Conservation (phyloP, 768 basidiomycete species). For the Auricularia cornea region DNA sequence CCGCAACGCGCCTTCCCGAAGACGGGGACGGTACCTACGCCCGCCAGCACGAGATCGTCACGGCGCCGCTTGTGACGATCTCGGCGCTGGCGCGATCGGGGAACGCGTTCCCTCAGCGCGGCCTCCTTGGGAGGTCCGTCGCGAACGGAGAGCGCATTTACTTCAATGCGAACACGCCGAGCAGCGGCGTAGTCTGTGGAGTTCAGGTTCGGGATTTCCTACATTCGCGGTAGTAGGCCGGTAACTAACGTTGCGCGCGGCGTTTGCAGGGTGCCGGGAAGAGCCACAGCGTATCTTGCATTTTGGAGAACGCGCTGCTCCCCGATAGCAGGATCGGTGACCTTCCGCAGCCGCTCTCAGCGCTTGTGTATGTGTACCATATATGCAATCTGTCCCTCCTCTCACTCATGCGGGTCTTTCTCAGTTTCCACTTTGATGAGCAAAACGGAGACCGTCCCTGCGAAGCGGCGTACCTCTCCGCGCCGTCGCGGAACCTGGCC, state of each 20-base stretch:
- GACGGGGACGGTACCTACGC: background rate
- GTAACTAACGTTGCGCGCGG: background rate
- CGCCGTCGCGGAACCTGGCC: background rate
- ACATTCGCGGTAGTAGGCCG: too few relatives aligned
- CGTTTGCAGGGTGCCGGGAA: constrained; percentile 52
- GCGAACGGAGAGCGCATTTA: background rate
- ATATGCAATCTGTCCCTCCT: background rate
- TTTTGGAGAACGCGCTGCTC: constrained; percentile 67
- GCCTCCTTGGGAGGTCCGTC: background rate
- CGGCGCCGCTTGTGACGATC: background rate
- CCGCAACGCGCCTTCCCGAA: background rate
- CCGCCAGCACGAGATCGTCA: background rate
- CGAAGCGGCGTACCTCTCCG: constrained; percentile 8
- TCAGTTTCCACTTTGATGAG: constrained; percentile 9
- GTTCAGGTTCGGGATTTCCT: constrained; percentile 20
- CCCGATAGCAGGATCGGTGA: constrained; percentile 40
- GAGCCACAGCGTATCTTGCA: constrained; percentile 59
- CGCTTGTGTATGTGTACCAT: constrained; percentile 34
- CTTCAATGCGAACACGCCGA: constrained; percentile 44
- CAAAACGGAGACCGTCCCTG: constrained; percentile 6
- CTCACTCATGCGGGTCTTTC: background rate
- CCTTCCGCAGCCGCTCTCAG: constrained; percentile 46
- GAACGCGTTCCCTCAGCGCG: background rate
- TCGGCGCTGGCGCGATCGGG: background rate
- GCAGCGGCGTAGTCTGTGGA: constrained; percentile 68